Conservation (phyloP, 257 asterid genomes). For the Oldenlandia corymbosa region DNA sequence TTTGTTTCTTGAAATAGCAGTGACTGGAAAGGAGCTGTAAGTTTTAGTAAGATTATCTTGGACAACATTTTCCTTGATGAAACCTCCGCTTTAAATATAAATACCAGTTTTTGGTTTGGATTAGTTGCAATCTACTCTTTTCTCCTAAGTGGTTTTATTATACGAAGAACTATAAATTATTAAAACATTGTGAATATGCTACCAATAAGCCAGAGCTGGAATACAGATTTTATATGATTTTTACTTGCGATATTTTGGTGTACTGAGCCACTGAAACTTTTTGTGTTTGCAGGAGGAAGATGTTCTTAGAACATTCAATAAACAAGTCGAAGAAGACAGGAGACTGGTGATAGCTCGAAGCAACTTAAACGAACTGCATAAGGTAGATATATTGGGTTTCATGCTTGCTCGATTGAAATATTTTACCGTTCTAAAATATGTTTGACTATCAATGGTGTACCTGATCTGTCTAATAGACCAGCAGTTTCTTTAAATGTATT, state of each 20-base stretch:
- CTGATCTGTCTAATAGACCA: too few relatives aligned
- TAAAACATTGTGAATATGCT: neutral
- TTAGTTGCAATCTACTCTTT: neutral
- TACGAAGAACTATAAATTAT: neutral
- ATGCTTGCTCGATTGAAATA: slow-evolving; percentile 6
- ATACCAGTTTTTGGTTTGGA: neutral
- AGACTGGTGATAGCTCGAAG: slow-evolving; percentile 82
- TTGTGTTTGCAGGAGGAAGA: slow-evolving; percentile 78
- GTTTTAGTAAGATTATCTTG: neutral
- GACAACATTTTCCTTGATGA: neutral
- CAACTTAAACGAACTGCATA: slow-evolving; percentile 75
- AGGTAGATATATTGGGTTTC: slow-evolving; percentile 38
- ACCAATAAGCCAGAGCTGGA: too few relatives aligned
- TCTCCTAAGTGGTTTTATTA: neutral
- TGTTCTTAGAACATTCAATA: slow-evolving; percentile 62
- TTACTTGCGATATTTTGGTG: neutral
- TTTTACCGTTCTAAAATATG: neutral
- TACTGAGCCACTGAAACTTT: slow-evolving; percentile 14
- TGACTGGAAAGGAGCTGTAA: neutral
- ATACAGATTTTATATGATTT: too few relatives aligned
- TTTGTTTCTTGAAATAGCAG: neutral
- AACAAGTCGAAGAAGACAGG: slow-evolving; percentile 93
- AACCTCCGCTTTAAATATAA: neutral
- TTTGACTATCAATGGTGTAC: neutral
- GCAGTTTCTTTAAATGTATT: too few relatives aligned